A percentile compares a stretch with the other conserved stretches of the same genome.
Evolutionary conservation across 495 filamentous ascomycete species (phyloP).

Genomic region (Penicillium turbatum): DNA sequence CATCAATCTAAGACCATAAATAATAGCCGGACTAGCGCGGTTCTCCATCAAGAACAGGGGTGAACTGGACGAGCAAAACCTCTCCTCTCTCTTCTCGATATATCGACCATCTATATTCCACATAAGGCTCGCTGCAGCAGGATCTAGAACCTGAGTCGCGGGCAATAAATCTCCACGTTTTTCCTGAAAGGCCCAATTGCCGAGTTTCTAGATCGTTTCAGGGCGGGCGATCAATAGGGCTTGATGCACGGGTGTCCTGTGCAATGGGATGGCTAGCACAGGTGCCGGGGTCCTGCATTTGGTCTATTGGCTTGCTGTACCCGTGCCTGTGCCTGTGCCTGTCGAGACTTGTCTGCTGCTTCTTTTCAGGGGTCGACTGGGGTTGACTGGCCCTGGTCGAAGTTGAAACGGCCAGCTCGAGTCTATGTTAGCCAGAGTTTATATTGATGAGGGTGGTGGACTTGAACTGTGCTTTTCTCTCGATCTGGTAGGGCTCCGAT

Average conservation of each 20-base stretch:
- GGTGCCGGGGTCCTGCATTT: not conserved
- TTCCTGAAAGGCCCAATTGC: constrained; percentile 7
- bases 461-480: not conserved
- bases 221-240: constrained; percentile 37
- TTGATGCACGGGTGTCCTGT: constrained; percentile 12
- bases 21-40: not conserved
- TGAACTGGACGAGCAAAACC: not conserved
- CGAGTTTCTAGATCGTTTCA: constrained; percentile 42
- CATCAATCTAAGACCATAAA: not conserved
- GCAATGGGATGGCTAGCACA: constrained; percentile 5
- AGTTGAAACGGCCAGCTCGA: constrained; percentile 18
- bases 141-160: constrained; percentile 1
- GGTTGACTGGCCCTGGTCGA: constrained; percentile 1
- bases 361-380: not conserved
- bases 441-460: not conserved
- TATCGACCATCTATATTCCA: constrained; percentile 6
- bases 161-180: constrained; percentile 11
- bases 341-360: not conserved
- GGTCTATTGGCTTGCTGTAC: not conserved
- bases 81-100: not conserved
- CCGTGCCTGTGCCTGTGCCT: not conserved
- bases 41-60: not conserved
- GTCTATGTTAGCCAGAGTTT: too few species aligned
- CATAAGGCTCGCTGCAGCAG: constrained; percentile 13
- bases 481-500: constrained; percentile 3